Base-by-base conservation (phyloP, 495 filamentous ascomycete genomes). In the Rhypophila decipiens region DNA sequence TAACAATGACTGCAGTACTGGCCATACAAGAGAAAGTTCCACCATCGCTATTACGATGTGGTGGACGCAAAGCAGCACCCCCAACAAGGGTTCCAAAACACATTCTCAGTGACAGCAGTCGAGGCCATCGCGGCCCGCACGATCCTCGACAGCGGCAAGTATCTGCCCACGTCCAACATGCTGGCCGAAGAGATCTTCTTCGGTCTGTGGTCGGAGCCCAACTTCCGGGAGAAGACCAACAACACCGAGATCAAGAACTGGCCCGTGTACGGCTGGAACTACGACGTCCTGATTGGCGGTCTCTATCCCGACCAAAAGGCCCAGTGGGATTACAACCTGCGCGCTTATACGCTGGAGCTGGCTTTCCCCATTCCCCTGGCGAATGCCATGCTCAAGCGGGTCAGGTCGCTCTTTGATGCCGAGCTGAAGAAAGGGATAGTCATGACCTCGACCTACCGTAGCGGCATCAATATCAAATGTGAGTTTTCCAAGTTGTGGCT, bases 381-480 rank as follows among this genome's bases (percentile, higher is more conserved):
- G 1, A 76, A 76, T 50, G 33, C 65, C 22, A 65, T 76, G 66
- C 52, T 76, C 24, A 68, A 74, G 59, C 58, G 70, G 20, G 66
- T 74, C 34, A 60, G 71, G 3, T 48, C 61, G 19, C 58, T 70
- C 18, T 74, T 76, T 37, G 71, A 76, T 42, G 70, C 60, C 8
- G 69, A 73, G 57, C 38, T 60, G 2, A 51, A 50, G 39, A 67
- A 63, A 44, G 70, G 69, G 4, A 66, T 63, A 20, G 44, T 61
- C 24, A 74, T 76, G 72, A 68, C 70, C 9, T 58, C 63, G 24
- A 76, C 72, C 4, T 76, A 76, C 48, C 64, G 72, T 15, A 72
- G 69, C 39, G 71, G 72, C 10, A 72, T 76, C 47, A 76, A 76
- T 48, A 76, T 76, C 61, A 76, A 76, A 58, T 74, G 52, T 55